Percentiles rank a stretch among this genome's conserved stretches.
Conservation (phyloP, 2,329 filamentous ascomycete genomes). For the Diaporthe ampelina region DNA sequence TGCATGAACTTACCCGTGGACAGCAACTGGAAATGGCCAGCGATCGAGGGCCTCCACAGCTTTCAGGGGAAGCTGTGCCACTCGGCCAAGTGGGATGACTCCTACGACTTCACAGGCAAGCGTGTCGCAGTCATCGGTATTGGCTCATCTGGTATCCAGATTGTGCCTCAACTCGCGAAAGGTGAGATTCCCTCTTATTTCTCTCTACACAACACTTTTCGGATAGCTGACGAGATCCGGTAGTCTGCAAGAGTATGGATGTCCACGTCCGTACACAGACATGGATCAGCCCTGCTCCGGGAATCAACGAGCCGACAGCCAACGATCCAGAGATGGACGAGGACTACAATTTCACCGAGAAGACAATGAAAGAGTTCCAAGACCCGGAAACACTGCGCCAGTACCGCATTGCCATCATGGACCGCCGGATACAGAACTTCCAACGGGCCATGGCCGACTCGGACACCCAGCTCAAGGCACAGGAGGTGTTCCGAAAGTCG, state of each 20-base stretch:
- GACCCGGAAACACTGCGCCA: neutral
- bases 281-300: slow-evolving; percentile 8
- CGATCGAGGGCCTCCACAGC: slow-evolving; percentile 50
- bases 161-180: slow-evolving; percentile 43
- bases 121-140: slow-evolving; percentile 48
- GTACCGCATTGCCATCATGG: slow-evolving; percentile 15
- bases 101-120: slow-evolving; percentile 35
- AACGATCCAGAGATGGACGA: slow-evolving; percentile 46
- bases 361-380: neutral
- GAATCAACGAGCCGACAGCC: slow-evolving; percentile 10
- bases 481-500: slow-evolving; percentile 50
- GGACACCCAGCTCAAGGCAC: slow-evolving; percentile 49
- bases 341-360: slow-evolving; percentile 41
- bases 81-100: slow-evolving; percentile 46
- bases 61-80: slow-evolving; percentile 50
- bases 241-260: slow-evolving; percentile 25
- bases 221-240: neutral
- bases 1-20: neutral
- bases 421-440: slow-evolving; percentile 27
- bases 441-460: slow-evolving; percentile 47
- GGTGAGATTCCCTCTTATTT: neutral
- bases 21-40: slow-evolving; percentile 43
- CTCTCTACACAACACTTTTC: neutral
- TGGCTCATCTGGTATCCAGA: slow-evolving; percentile 50
- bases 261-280: slow-evolving; percentile 16